These are phyloP conservation scores for Lepidium didymum DNA, from an alignment of 345 rosid species.

Conservation along the genomic window DNA sequence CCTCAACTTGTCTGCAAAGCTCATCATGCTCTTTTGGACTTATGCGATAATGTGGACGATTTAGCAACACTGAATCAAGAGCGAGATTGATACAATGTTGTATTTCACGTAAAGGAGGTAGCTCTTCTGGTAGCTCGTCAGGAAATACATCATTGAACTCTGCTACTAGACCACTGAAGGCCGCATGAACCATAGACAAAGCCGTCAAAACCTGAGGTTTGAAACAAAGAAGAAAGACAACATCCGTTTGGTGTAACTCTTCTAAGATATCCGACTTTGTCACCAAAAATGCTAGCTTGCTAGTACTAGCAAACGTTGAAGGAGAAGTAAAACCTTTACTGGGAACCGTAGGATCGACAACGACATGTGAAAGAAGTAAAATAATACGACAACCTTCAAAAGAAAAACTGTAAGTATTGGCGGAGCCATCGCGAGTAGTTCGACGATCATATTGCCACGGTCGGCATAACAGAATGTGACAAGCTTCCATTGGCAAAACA, in stretches of 20 bases:
- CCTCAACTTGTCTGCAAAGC: not conserved
- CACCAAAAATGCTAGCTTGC: not conserved
- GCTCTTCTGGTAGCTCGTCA: not conserved
- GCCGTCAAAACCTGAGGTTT: not conserved
- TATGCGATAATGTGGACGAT: not conserved
- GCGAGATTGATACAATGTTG: not conserved
- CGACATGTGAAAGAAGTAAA: not conserved
- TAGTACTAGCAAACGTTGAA: not conserved
- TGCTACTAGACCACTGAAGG: not conserved
- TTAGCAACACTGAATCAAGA: not conserved
- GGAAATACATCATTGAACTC: not conserved
- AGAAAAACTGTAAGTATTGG: not conserved
- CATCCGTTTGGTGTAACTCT: not conserved
- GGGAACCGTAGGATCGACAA: not conserved
- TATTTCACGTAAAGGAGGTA: not conserved
- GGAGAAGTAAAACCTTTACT: not conserved
- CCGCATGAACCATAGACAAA: not conserved
- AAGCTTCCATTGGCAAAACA: not conserved
- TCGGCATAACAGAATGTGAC: not conserved
- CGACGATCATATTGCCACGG: not conserved
- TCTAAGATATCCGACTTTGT: not conserved
- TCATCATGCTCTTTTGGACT: not conserved
- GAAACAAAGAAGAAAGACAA: not conserved
- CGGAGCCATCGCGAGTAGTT: not conserved
- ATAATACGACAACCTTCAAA: not conserved